Base-by-base conservation (phyloP, 768 basidiomycete genomes). In the Coprinellus aureogranulatus region DNA sequence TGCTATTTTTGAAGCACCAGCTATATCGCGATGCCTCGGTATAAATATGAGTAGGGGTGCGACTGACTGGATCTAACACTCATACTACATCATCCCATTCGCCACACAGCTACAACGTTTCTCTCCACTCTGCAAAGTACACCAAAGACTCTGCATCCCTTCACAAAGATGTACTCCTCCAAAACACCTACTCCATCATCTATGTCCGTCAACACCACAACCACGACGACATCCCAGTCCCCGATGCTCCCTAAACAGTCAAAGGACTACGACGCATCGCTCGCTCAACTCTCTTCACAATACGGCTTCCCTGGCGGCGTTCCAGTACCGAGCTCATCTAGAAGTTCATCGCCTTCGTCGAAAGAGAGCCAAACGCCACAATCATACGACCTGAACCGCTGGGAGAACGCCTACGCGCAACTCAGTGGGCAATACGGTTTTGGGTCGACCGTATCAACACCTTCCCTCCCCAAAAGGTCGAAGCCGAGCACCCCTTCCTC, bases 281-380 rank as follows among this genome's bases (percentile, higher is more conserved):
- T 31, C 49, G 49, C 25, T 37, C 49, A 51, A 28, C 49, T 51
- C 1, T 51, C 31, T 14, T 51, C 49, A 18, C 49, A 51, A 34
- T 51, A 51, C 49, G 49, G 49, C 31, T 51, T 31, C 22, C 16
- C 49, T 18, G 49, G 49, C 49, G 47, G 47, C 12, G 14, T 37
- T 20, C 20, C 41, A 44, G 4, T 6, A 44, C 14, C 41, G 18
- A 18, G 16, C 16, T 44, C 16, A 5, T 18, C 14, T 10, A 44
- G 20, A n/a, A 16, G 16, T n/a, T 6, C 41, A 6, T 16, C 41
- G 41, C 14, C 4, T 6, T 8, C 41, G 8, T 44, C 41, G 16
- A 44, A 44, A n/a, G 41, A 8, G 6, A 16, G 20, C 14, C 41
- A 8, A n/a, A n/a, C n/a, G n/a, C n/a, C n/a, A n/a, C n/a, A n/a